Evolutionary conservation across 2,329 filamentous ascomycete genomes (phyloP).

Genomic region (Thielaviopsis populi): DNA sequence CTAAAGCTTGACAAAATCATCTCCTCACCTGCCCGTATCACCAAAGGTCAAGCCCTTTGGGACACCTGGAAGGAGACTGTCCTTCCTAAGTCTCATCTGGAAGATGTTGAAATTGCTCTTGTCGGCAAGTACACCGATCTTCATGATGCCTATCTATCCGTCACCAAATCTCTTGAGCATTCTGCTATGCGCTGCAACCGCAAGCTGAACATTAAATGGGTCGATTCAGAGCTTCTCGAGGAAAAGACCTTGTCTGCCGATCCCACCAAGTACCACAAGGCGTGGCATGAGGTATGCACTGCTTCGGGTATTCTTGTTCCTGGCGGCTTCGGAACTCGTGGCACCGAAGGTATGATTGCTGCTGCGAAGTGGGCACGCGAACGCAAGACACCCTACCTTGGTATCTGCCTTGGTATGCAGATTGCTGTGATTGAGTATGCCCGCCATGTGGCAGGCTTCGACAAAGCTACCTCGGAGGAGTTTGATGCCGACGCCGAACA

Average conservation of each 20-base stretch:
- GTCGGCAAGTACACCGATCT: slow-evolving; percentile 85
- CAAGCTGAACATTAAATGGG: slow-evolving; percentile 67
- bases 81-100: slow-evolving; percentile 47
- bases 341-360: slow-evolving; percentile 78
- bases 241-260: slow-evolving; percentile 42
- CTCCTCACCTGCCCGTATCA: slow-evolving; percentile 37
- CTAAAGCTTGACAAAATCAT: slow-evolving; percentile 47
- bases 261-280: slow-evolving; percentile 65
- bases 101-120: slow-evolving; percentile 64
- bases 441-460: slow-evolving; percentile 54
- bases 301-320: slow-evolving; percentile 51
- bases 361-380: slow-evolving; percentile 78
- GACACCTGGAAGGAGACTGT: slow-evolving; percentile 61
- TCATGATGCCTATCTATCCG: slow-evolving; percentile 72
- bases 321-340: slow-evolving; percentile 67
- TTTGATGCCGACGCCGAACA: slow-evolving; percentile 42
- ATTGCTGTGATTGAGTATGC: slow-evolving; percentile 83
- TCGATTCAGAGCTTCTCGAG: slow-evolving; percentile 78
- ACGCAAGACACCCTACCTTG: slow-evolving; percentile 67
- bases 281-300: slow-evolving; percentile 66
- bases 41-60: slow-evolving; percentile 59
- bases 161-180: slow-evolving; percentile 80
- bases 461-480: slow-evolving; percentile 41
- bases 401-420: slow-evolving; percentile 87
- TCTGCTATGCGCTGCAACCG: slow-evolving; percentile 71